Percentiles rank a stretch among this genome's conserved stretches.
Conservation (phyloP, 2,329 filamentous ascomycete genomes). For the Diplodia sapinea region DNA sequence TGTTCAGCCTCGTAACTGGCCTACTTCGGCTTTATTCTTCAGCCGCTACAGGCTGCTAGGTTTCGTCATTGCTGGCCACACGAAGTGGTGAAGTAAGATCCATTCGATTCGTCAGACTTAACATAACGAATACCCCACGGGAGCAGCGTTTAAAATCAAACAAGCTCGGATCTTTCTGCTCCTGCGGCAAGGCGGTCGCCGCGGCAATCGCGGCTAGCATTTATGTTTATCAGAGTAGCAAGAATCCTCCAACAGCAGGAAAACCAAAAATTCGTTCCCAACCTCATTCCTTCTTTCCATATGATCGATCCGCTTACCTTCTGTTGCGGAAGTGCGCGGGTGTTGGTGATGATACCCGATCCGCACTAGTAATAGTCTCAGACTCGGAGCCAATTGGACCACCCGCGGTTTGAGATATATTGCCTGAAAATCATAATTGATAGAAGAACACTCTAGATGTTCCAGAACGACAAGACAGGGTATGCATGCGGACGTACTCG, state of each 20-base stretch:
- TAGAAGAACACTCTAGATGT: background rate
- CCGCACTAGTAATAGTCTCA: background rate
- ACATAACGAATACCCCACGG: background rate
- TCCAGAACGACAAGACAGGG: background rate
- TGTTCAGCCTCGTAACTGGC: background rate
- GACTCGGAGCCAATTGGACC: background rate
- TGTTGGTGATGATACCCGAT: background rate
- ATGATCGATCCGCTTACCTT: background rate
- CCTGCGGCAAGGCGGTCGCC: background rate
- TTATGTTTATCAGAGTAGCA: background rate
- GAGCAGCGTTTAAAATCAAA: background rate
- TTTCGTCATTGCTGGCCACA: background rate
- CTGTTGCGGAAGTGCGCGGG: background rate
- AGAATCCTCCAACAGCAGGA: background rate
- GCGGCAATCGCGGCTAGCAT: background rate
- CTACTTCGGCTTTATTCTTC: background rate
- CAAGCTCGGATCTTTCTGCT: background rate
- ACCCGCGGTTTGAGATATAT: background rate
- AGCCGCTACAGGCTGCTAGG: background rate
- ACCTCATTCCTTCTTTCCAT: background rate
- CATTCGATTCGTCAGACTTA: background rate
- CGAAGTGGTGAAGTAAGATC: background rate
- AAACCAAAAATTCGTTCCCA: background rate
- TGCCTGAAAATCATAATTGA: background rate
- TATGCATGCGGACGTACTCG: background rate